Evolutionary conservation across 1,139 yeast genomes (phyloP).

Genomic region (Pichia norvegensis): DNA sequence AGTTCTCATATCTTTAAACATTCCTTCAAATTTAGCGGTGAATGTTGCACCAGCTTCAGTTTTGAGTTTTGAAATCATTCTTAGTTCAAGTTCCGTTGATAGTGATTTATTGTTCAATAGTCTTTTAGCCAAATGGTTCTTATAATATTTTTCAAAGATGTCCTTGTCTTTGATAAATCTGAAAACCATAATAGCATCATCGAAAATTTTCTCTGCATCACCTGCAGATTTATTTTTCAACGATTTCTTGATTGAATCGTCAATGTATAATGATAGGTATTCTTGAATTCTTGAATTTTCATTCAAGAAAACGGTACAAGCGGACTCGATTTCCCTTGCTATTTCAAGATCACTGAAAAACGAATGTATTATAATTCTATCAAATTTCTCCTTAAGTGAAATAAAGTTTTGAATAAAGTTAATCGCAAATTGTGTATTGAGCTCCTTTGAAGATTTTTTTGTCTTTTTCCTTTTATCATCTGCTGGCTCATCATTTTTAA

Average conservation of each 20-base stretch:
- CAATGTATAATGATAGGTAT: constrained; percentile 66
- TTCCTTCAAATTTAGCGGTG: constrained; percentile 74
- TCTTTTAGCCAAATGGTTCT: constrained; percentile 80
- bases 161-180: constrained; percentile 76
- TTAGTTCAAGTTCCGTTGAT: constrained; percentile 30
- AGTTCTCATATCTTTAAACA: constrained; percentile 75
- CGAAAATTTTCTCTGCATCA: constrained; percentile 48
- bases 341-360: constrained; percentile 44
- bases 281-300: constrained; percentile 57
- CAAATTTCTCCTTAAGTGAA: constrained; percentile 45
- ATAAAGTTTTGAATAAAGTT: constrained; percentile 64
- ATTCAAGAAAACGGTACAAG: constrained; percentile 60
- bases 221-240: constrained; percentile 43
- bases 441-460: constrained; percentile 33
- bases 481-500: background rate
- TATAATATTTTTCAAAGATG: constrained; percentile 77
- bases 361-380: constrained; percentile 38
- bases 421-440: constrained; percentile 47
- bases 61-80: constrained; percentile 60
- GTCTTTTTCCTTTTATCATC: constrained; percentile 15
- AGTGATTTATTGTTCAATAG: constrained; percentile 31
- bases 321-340: constrained; percentile 49
- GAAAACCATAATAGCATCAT: constrained; percentile 53
- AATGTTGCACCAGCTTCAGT: constrained; percentile 78
- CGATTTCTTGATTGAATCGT: constrained; percentile 58